Evolutionary conservation across 768 basidiomycete genomes (phyloP).

Genomic region (Tephrocybe sp.): DNA sequence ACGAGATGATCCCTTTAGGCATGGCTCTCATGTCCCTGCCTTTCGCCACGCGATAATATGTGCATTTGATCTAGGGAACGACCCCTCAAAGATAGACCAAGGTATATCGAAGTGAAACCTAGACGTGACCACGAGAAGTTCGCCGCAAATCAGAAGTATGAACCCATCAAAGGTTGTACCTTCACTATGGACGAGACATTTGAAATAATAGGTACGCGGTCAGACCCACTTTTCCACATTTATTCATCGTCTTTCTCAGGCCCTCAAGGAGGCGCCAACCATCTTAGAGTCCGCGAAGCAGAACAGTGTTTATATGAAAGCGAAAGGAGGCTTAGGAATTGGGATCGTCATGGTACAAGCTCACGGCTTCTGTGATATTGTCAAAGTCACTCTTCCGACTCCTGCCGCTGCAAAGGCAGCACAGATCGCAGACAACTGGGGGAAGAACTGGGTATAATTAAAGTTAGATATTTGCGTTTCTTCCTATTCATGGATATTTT

Average conservation of each 20-base stretch:
- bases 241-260: constrained; percentile 6
- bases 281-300: constrained; percentile 22
- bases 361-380: constrained; percentile 21
- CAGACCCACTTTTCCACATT: background rate
- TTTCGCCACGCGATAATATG: constrained; percentile 26
- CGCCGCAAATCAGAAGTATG: constrained; percentile 18
- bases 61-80: constrained; percentile 24
- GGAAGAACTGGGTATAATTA: constrained; percentile 20
- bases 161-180: constrained; percentile 18
- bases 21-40: constrained; percentile 22
- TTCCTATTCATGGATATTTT: background rate
- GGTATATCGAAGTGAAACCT: constrained; percentile 22
- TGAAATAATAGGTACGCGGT: constrained; percentile 20
- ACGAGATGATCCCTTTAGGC: constrained; percentile 16
- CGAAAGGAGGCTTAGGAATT: constrained; percentile 24
- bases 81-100: constrained; percentile 19
- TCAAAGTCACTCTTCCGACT: constrained; percentile 24
- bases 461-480: too few relatives aligned
- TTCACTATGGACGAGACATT: constrained; percentile 21
- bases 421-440: constrained; percentile 21
- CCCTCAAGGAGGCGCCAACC: constrained; percentile 12
- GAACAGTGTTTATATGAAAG: constrained; percentile 21
- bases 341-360: constrained; percentile 20
- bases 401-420: constrained; percentile 16
- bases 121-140: constrained; percentile 19